Conservation (phyloP, 23 red algal genomes). For the Chondrus crispus region DNA sequence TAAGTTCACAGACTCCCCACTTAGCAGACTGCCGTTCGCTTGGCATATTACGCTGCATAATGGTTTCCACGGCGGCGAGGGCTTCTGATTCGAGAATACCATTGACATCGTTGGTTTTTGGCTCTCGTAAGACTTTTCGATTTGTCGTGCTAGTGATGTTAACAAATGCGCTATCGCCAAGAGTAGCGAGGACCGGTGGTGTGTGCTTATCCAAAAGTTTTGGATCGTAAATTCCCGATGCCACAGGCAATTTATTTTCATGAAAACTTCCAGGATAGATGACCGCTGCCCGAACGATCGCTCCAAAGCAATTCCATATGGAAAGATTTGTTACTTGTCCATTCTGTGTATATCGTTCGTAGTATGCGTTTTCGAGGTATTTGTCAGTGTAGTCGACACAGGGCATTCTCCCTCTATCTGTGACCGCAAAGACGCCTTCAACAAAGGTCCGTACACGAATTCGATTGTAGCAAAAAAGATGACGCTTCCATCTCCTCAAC, state of each 20-base stretch:
- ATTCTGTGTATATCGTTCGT: not conserved
- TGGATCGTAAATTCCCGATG: not conserved
- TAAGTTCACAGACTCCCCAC: not conserved
- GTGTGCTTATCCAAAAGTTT: not conserved
- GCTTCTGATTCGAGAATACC: not conserved
- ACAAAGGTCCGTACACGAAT: not conserved
- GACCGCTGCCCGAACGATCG: not conserved
- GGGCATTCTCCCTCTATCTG: not conserved
- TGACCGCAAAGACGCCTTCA: not conserved
- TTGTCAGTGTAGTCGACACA: not conserved
- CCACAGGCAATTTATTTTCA: not conserved
- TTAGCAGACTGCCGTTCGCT: not conserved
- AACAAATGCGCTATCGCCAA: not conserved
- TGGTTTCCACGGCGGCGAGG: not conserved
- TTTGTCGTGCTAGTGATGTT: not conserved
- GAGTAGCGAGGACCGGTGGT: not conserved
- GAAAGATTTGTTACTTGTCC: not conserved
- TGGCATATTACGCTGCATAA: not conserved
- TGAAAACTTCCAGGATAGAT: not conserved
- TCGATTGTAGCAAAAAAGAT: not conserved
- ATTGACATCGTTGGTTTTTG: not conserved
- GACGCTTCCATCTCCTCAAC: not conserved
- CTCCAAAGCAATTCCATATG: not conserved
- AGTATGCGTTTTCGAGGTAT: not conserved
- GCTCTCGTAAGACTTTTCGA: not conserved